Evolutionary conservation across 2,329 filamentous ascomycete species (phyloP).

Genomic region (Fusarium sp.): DNA sequence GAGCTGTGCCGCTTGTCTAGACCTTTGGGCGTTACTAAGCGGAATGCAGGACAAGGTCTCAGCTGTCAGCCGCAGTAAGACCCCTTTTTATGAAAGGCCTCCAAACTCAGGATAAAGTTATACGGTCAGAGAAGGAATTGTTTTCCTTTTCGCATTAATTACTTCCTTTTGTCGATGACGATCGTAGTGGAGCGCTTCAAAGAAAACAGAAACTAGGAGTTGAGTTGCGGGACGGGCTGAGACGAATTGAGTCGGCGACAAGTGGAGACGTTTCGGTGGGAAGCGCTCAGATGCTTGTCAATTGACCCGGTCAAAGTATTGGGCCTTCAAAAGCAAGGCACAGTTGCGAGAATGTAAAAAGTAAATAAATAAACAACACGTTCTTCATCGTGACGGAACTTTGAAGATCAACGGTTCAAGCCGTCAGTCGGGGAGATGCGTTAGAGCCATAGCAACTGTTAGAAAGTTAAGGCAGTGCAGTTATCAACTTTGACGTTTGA

Average conservation of each 20-base stretch:
- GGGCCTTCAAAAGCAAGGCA: slow-evolving; percentile 14
- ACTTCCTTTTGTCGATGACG: slow-evolving; percentile 9
- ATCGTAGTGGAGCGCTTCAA: slow-evolving; percentile 22
- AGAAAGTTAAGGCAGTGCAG: background rate
- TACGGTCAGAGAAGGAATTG: background rate
- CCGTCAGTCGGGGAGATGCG: slow-evolving; percentile 13
- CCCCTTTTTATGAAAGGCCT: background rate
- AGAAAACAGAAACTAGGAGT: slow-evolving; percentile 24
- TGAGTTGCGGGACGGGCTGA: slow-evolving; percentile 23
- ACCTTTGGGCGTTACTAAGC: slow-evolving; percentile 16
- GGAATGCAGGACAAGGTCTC: slow-evolving; percentile 8
- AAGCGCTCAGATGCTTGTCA: slow-evolving; percentile 22
- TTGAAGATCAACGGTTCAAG: background rate
- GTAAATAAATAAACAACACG: slow-evolving; percentile 19
- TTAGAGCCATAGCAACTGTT: slow-evolving; percentile 1
- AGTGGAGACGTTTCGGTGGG: slow-evolving; percentile 33
- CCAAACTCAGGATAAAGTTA: background rate
- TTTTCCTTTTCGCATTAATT: slow-evolving; percentile 5
- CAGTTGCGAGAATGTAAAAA: background rate
- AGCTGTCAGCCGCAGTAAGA: slow-evolving; percentile 11
- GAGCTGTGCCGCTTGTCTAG: slow-evolving; percentile 34
- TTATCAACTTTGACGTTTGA: background rate
- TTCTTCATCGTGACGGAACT: background rate
- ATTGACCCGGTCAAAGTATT: slow-evolving; percentile 12
- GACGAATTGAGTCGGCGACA: slow-evolving; percentile 37